phyloP scores from a whole-genome alignment of 2,329 filamentous ascomycete genomes.

The Diaporthe amygdali region DNA sequence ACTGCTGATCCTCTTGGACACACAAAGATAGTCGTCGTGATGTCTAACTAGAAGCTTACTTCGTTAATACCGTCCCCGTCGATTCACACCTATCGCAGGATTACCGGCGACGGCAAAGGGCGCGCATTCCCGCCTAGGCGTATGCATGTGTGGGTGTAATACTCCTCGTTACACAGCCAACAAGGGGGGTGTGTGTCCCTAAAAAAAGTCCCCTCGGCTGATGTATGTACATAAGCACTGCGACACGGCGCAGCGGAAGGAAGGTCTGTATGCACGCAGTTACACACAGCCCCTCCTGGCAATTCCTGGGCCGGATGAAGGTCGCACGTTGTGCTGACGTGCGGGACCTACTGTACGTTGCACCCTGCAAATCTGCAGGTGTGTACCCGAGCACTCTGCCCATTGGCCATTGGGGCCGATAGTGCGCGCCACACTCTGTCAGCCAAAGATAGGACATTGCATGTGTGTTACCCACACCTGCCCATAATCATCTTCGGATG shows the following conservation, averaged over 20 bases:
- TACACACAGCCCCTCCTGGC: background rate
- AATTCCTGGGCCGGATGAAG: background rate
- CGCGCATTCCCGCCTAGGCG: background rate
- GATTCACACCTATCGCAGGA: background rate
- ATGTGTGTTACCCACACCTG: background rate
- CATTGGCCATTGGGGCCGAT: conserved; percentile 1
- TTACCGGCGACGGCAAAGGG: background rate
- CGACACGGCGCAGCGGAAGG: background rate
- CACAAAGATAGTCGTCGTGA: background rate
- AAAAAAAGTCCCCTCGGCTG: background rate
- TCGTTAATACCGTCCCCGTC: background rate
- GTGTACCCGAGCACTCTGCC: background rate
- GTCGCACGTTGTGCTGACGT: conserved; percentile 18
- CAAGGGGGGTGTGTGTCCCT: background rate
- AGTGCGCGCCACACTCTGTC: background rate
- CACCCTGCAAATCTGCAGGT: background rate
- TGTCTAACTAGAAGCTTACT: background rate
- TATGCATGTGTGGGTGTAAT: background rate
- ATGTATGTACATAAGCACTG: background rate
- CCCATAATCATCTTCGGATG: background rate
- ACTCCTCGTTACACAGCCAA: background rate
- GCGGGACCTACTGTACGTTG: conserved; percentile 19
- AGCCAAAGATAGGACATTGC: conserved; percentile 4
- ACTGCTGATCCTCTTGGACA: background rate
- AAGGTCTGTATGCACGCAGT: background rate